Base-by-base conservation (phyloP, 2,329 filamentous ascomycete genomes). In the Calonectria henricotiae region DNA sequence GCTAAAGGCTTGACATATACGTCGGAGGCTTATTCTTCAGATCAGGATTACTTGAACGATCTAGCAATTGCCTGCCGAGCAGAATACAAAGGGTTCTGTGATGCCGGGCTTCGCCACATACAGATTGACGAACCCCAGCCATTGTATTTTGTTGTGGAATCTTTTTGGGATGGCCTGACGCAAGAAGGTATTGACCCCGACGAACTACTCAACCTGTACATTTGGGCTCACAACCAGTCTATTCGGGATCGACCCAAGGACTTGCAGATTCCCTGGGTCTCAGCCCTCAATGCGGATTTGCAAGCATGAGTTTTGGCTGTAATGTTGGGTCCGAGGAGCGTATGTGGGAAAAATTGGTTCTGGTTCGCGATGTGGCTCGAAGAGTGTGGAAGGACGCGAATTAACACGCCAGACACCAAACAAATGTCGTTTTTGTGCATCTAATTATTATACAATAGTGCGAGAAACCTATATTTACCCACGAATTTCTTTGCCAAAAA, bases 201-300 rank as follows among this genome's bases (percentile, higher is more conserved):
- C 8, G 51, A 61, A 51, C 41, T 66, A n/a, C 30, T 66, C 20
- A 41, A 66, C n/a, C 41, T 60, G 2, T 66, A 66, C 15, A 66
- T 66, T 30, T 49, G 64, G 51, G 43, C 20, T n/a, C 60, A 64
- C 39, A 64, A 58, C 39, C 20, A 68, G 15, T 89, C 87, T 78
- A 86, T 93, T 79, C 83, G 84, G 74, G 86, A 87, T 74, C 83
- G 89, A 1, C 91, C 92, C 0, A 80, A 84, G 1, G 92, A 94
- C 78, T 88, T 94, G 85, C 92, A 1, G 49, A 66, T 9, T 43
- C 49, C 5, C 17, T 66, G 6, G 49, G 49, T 11, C 41, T 66
- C 2, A 66, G 63, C 13, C 63, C 63, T n/a, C 51, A 66, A 6
- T 66, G 63, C 20, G 51, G 63, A 0, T 66, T 66, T 39, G 49